Evolutionary conservation across 2,329 filamentous ascomycete species (phyloP).

Genomic region (Bertia moriformis): DNA sequence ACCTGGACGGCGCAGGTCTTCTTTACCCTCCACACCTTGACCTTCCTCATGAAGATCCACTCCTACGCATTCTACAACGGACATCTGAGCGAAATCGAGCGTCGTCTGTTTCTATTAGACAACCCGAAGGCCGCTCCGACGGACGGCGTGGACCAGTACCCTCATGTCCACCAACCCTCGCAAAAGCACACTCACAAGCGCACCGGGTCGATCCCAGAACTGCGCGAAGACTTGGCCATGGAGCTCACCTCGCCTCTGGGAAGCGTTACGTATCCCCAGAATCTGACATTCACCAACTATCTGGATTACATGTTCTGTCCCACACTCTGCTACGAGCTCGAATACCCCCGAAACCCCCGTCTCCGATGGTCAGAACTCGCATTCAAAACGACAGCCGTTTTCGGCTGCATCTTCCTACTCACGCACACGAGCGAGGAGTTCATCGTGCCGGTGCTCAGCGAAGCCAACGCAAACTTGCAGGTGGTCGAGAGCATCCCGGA

Average conservation of each 20-base stretch:
- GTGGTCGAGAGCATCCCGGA: constrained; percentile 7
- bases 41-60: constrained; percentile 97
- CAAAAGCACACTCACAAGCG: neutral
- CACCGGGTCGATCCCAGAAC: constrained; percentile 33
- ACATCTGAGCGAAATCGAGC: constrained; percentile 76
- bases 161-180: constrained; percentile 20
- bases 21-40: constrained; percentile 77
- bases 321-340: constrained; percentile 92
- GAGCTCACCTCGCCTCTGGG: constrained; percentile 87
- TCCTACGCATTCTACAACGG: constrained; percentile 98
- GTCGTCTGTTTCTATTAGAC: constrained; percentile 68
- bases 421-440: constrained; percentile 88
- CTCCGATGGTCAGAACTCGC: constrained; percentile 70
- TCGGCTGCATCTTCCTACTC: constrained; percentile 90
- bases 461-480: constrained; percentile 44
- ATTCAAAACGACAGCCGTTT: constrained; percentile 76
- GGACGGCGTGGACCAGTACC: constrained; percentile 51
- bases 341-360: constrained; percentile 70
- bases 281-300: constrained; percentile 72
- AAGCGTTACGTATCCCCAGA: constrained; percentile 76
- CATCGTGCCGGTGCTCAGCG: constrained; percentile 74
- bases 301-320: constrained; percentile 80
- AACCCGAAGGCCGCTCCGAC: constrained; percentile 55
- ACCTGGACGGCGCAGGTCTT: constrained; percentile 97
- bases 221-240: constrained; percentile 75